These are phyloP conservation scores for Aspergillus neoniger DNA, from an alignment of 2,329 filamentous ascomycete species.

Conservation along the genomic window DNA sequence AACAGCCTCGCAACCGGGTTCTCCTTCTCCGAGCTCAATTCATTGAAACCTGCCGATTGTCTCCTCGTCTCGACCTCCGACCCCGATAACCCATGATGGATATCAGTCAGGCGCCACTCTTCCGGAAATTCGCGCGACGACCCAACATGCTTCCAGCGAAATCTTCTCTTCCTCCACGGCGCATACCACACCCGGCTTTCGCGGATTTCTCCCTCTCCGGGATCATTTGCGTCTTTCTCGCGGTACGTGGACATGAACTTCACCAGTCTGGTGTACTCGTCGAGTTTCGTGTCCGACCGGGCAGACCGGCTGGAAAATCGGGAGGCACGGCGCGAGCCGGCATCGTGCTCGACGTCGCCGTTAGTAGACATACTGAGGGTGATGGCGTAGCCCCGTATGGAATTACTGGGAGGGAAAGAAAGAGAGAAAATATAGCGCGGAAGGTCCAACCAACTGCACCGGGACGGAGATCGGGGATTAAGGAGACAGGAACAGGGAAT, in stretches of 20 bases:
- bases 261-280: not conserved
- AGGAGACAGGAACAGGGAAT: not conserved
- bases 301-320: not conserved
- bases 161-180: not conserved
- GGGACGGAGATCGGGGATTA: not conserved
- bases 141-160: not conserved
- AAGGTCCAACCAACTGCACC: not conserved
- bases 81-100: not conserved
- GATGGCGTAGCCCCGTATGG: not conserved
- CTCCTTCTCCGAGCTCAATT: not conserved
- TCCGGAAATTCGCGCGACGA: not conserved
- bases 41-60: not conserved
- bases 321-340: not conserved
- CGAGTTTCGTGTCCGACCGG: not conserved
- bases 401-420: not conserved
- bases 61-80: not conserved
- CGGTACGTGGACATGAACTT: constrained; percentile 5
- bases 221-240: not conserved
- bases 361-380: not conserved
- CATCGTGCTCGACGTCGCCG: not conserved
- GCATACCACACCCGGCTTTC: not conserved
- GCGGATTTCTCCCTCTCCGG: constrained; percentile 1
- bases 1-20: not conserved
- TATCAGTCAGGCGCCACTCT: not conserved
- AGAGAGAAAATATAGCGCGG: not conserved